A percentile compares a stretch with the other conserved stretches of the same genome.
phyloP scores from a whole-genome alignment of 2,329 filamentous ascomycete species.

The Albifimbria verrucaria region DNA sequence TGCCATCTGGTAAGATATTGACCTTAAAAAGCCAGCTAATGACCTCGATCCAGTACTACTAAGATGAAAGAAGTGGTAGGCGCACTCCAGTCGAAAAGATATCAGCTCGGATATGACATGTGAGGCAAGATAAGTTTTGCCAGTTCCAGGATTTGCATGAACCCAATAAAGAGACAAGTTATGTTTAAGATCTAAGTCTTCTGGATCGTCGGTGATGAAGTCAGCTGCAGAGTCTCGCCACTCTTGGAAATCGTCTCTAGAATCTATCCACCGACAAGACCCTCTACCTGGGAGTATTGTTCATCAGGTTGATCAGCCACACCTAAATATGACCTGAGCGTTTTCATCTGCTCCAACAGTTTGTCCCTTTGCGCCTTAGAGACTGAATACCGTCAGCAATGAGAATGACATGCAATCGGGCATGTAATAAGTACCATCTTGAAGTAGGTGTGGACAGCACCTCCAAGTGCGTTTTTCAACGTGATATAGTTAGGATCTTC shows the following conservation, averaged over 20 bases:
- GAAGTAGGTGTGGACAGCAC: neutral
- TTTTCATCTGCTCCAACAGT: neutral
- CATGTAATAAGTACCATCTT: too few species aligned
- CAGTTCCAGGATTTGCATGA: slow-evolving; percentile 6
- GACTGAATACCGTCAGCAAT: neutral
- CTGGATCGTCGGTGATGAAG: neutral
- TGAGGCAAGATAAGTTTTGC: slow-evolving; percentile 6
- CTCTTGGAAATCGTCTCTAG: slow-evolving; percentile 18
- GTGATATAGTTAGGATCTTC: slow-evolving; percentile 22
- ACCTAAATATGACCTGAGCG: neutral
- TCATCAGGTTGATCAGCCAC: slow-evolving; percentile 8
- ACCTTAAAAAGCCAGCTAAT: slow-evolving; percentile 14
- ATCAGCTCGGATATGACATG: slow-evolving; percentile 7
- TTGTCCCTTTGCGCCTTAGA: neutral
- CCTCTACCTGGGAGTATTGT: slow-evolving; percentile 19
- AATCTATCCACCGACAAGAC: slow-evolving; percentile 28
- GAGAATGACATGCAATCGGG: too few species aligned
- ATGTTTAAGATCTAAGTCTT: neutral
- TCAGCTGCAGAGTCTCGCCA: slow-evolving; percentile 16
- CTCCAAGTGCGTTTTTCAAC: slow-evolving; percentile 18
- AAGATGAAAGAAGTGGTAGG: slow-evolving; percentile 17
- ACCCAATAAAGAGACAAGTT: slow-evolving; percentile 5
- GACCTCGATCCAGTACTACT: slow-evolving; percentile 10
- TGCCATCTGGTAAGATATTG: slow-evolving; percentile 32
- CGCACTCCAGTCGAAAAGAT: slow-evolving; percentile 7